Evolutionary conservation across 352 stramenopile genomes (phyloP).

Genomic region (Phytophthora melonis): DNA sequence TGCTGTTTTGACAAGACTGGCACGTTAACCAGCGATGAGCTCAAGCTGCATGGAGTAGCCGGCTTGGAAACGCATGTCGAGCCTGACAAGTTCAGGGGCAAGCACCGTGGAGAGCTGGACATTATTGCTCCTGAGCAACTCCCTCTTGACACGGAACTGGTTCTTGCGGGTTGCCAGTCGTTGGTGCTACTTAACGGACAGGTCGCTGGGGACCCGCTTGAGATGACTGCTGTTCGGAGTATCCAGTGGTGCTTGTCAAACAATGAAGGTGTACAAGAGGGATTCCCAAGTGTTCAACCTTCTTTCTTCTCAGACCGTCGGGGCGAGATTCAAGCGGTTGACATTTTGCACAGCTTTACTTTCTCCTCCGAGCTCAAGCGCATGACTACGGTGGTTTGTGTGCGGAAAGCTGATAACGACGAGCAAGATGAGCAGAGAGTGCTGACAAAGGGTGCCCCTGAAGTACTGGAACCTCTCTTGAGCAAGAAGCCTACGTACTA

Average conservation of each 20-base stretch:
- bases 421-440: constrained; percentile 85
- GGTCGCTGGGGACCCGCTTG: constrained; percentile 97
- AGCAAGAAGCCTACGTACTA: constrained; percentile 92
- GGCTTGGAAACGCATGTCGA: constrained; percentile 73
- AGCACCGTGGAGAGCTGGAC: constrained; percentile 65
- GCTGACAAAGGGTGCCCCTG: constrained; percentile 98
- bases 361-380: constrained; percentile 97
- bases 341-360: constrained; percentile 96
- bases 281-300: constrained; percentile 35
- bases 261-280: constrained; percentile 41
- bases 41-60: constrained; percentile 94
- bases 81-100: constrained; percentile 41
- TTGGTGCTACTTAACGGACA: constrained; percentile 97
- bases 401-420: constrained; percentile 77
- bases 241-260: constrained; percentile 78
- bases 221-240: constrained; percentile 95
- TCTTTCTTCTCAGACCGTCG: constrained; percentile 44
- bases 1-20: constrained; percentile 99
- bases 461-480: constrained; percentile 92
- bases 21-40: constrained; percentile 98
- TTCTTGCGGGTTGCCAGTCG: constrained; percentile 96
- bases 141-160: constrained; percentile 86
- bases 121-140: constrained; percentile 92
- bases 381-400: constrained; percentile 96
- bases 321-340: constrained; percentile 85